Base-by-base conservation (phyloP, 2,329 filamentous ascomycete species). In the Elsinoe fawcettii region DNA sequence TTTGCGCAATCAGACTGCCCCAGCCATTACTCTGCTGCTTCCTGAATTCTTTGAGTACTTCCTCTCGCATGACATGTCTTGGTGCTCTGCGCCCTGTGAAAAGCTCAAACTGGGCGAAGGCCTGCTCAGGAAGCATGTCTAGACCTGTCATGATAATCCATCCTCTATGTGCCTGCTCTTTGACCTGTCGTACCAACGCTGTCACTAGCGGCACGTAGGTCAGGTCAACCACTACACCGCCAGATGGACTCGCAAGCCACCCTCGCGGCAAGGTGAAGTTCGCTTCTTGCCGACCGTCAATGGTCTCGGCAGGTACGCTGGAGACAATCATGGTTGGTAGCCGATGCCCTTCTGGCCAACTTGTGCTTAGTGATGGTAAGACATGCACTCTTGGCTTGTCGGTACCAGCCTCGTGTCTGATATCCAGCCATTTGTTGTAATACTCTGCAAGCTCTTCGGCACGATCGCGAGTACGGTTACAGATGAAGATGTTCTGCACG, bases 121-220 rank as follows among this genome's bases (percentile, higher is more conserved):
- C 88, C 66, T 91, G 87, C 67, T 91, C 88, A 0, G 86, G 86
- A 12, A 92, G 70, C 47, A 90, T 77, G 63, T 91, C 87, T 11
- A 91, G 73, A 0, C 87, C 87, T 64, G 90, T 86, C 69, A 90
- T 81, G 16, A 87, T 77, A 0, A 90, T 84, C 87, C 87, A 91
- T 39, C 87, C 78, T 61, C 78, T 74, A 57, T 82, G 73, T 18
- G 81, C 75, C 67, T 81, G 71, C 55, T 75, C 72, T 16, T 83
- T 78, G 56, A 88, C 82, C 64, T 91, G 87, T 30, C 78, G 76
- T 43, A 90, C 74, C 3, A 92, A 73, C 0, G 87, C 86, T 1
- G 86, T 90, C 59, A 86, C 78, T 4, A 90, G 75, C 0, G 85
- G 85, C 66, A 86, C 84, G 71, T 92, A 91, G 1, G 84, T 85